Evolutionary conservation across 1,139 yeast species (phyloP), one percentile per base, ranked within the genome.

Genomic region (Tardiomyces depauwii): DNA sequence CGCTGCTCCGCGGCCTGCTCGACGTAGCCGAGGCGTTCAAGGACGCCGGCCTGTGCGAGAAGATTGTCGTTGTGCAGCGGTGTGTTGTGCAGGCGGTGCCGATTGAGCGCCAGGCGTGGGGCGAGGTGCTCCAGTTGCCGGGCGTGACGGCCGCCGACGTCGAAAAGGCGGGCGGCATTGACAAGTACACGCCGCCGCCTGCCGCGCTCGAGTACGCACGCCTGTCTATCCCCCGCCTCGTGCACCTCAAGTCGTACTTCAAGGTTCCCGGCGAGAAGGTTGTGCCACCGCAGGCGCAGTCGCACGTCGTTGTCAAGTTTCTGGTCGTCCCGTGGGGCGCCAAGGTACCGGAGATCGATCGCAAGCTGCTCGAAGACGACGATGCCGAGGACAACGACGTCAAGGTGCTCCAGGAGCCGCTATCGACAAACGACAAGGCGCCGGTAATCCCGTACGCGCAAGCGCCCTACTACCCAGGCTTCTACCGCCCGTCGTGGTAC

Each of bases 1-100:
- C 72, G 28, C 70, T 91, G 55, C 68, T 91, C 38, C 71, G 74
- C 45, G 95, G 93, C 0, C 72, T 87, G 54, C 69, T 88, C 50
- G 95, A 86, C 54, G 82, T 91, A 56, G 87, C 95, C 10, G 71
- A 86, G 21, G 78, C 78, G 21, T 89, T 88, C 66, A 82, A 91
- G 68, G 77, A 78, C 52, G 72, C 78, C 21, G 91, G 82, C 19
- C 72, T 86, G 46, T 71, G 85, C 27, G 57, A 73, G 42, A 71
- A 74, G 38, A 77, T 88, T 14, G 64, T 79, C 45, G 87, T 82
- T 49, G 73, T 93, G 47, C 78, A 82, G 56, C 82, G 85, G 59
- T 74, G 80, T 42, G 67, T 93, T 42, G 69, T 82, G 19, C 96
- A 88, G 65, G 97, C 95, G 2, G 80, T 86, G 2, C 78, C 81